Evolutionary conservation across 2,329 filamentous ascomycete genomes (phyloP), one percentile per base, ranked within the genome.

Genomic region (Colletotrichum sp.): DNA sequence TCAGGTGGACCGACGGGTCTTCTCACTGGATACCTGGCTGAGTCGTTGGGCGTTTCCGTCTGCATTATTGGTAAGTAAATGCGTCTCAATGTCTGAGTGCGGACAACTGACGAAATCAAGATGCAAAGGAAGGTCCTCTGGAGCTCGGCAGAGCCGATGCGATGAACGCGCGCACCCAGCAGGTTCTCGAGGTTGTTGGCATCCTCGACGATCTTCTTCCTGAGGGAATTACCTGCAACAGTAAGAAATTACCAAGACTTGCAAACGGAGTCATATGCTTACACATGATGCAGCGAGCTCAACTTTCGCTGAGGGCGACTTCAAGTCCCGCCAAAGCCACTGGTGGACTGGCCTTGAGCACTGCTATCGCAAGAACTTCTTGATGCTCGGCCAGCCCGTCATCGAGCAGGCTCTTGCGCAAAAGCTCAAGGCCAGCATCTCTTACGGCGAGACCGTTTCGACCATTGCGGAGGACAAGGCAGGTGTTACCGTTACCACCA

Each of bases 371-470:
- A 86, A 84, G 74, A 87, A 87, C 75, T 87, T 88, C 27, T 81
- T 88, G 58, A 88, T 88, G 86, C 84, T 88, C 65, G 86, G 86
- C 7, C 87, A 88, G 74, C 84, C 86, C 1, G 83, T 84, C 12
- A 81, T 88, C 0, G 87, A 88, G 76, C 77, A 79, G 6, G 78
- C 82, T 1, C 78, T 88, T n/a, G 76, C 79, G n/a, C 74, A 74
- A 2, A 79, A 81, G 9, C 79, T 88, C 1, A 79, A 80, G 1
- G 76, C 79, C 0, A 69, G 75, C 0, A 79, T 87, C 7, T 77
- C 79, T 61, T 87, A 86, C 71, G 77, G 79, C 18, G 84, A 87
- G 55, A 80, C 80, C 3, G 85, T 85, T 4, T 75, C 76, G 1
- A 79, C 75, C 3, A 79, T 84, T 58, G 68, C 72, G 1, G 82